phyloP scores from a whole-genome alignment of 1,139 yeast species.

The Yamadazyma conglobata region DNA sequence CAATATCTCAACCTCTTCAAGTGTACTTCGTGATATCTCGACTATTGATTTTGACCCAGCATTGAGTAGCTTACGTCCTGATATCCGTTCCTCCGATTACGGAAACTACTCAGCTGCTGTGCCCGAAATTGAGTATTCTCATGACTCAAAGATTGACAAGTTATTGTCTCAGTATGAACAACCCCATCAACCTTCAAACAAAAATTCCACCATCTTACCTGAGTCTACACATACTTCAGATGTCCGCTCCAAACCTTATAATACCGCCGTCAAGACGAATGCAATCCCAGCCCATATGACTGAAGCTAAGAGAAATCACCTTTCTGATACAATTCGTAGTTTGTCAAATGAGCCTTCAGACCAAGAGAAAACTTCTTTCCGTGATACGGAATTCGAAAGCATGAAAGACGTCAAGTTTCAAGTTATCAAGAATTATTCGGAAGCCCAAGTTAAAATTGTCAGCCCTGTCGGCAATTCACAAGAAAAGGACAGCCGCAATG shows the following conservation, averaged over 20 bases:
- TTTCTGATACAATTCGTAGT: background rate
- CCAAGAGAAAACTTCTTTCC: background rate
- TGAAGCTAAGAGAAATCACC: background rate
- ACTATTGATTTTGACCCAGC: slow-evolving; percentile 2
- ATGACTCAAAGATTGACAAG: too few species aligned
- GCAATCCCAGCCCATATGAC: background rate
- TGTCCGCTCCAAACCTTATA: too few species aligned
- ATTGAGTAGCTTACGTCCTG: background rate
- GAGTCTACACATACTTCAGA: too few species aligned
- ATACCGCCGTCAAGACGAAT: too few species aligned
- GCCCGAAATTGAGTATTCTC: too few species aligned
- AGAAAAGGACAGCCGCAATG: too few species aligned
- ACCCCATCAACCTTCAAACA: background rate
- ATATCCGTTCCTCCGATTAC: too few species aligned
- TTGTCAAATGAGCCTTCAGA: background rate
- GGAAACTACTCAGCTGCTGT: too few species aligned
- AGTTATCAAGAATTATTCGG: slow-evolving; percentile 11
- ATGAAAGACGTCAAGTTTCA: slow-evolving; percentile 15
- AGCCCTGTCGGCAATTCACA: too few species aligned
- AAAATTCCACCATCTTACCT: background rate
- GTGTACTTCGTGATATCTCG: slow-evolving; percentile 9
- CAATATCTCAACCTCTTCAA: slow-evolving; percentile 1
- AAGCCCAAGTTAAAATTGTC: slow-evolving; percentile 7
- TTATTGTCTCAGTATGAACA: too few species aligned
- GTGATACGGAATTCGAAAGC: slow-evolving; percentile 15